Evolutionary conservation across 441 rosid species (phyloP), one percentile per base, ranked within the genome.

Genomic region (California macrophylla): DNA sequence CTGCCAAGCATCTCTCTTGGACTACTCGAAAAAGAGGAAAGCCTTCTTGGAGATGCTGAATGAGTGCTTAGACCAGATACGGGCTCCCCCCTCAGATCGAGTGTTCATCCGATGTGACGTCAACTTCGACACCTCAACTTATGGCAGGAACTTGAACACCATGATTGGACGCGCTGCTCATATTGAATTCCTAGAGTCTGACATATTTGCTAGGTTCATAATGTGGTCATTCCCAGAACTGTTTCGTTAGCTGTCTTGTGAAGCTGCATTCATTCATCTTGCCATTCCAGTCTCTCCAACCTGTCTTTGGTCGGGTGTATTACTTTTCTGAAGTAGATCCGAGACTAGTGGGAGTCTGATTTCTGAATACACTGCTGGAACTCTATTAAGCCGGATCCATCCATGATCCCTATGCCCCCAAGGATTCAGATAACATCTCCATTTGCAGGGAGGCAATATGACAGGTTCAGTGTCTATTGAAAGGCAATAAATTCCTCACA

Each of bases 81-180:
- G 93, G 4, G 90, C 92, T 21, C 89, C 94, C 16, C 79, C 93
- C 10, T 70, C 85, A 2, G 86, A 82, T 29, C 82, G 94, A 18
- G 80, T 87, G 71, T 94, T 94, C 81, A 84, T 94, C 84, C 96
- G 97, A 2, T 94, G 97, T 8, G 96, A 94, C 67, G 88, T 90
- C 75, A 91, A 85, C 86, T 94, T 94, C 18, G 91, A 91, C 66
- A 79, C 85, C 28, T 82, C 98, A 26, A 13, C 86, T 13, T 84
- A 89, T 26, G 94, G 97, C 4, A 87, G 85, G 83, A 94, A 85
- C 83, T 77, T 94, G 32, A 92, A 94, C 82, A 71, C 97, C 34
- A 77, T 90, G 60, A 90, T 94, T 0, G 98, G 98, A 18, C 85
- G 98, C 29, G 95, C 98, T 60, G 98, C 98, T 68, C 98, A 94